Percentiles rank a stretch among this genome's conserved stretches.
These are phyloP conservation scores for Trametes elegans DNA, from an alignment of 768 basidiomycete species.

Conservation along the genomic window DNA sequence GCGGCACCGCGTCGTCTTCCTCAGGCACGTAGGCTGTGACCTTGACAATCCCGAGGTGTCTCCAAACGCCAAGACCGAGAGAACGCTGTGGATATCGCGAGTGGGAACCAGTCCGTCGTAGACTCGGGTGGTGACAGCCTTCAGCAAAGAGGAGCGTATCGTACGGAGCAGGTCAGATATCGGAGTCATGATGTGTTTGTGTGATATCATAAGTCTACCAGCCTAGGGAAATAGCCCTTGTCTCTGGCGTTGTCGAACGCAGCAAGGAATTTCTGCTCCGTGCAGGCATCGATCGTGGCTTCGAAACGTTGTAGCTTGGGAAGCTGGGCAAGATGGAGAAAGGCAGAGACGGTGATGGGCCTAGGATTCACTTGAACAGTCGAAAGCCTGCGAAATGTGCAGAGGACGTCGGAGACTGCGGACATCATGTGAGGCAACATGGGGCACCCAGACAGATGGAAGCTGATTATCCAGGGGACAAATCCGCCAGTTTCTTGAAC, in stretches of 20 bases:
- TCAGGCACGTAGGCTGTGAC: not conserved
- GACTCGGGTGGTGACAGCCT: not conserved
- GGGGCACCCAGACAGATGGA: not conserved
- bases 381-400: not conserved
- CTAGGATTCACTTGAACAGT: not conserved
- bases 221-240: not conserved
- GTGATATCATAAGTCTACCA: not conserved
- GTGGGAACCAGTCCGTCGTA: not conserved
- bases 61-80: not conserved
- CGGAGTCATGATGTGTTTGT: not conserved
- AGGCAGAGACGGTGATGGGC: not conserved
- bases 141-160: not conserved
- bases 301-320: not conserved
- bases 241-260: not conserved
- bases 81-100: not conserved
- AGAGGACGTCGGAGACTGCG: not conserved
- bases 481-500: not conserved
- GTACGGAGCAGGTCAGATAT: not conserved
- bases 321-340: not conserved
- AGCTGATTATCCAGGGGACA: not conserved
- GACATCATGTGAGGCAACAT: not conserved
- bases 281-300: not conserved
- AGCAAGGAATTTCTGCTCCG: not conserved
- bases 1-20: not conserved
- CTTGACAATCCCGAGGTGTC: not conserved